Evolutionary conservation across 2,329 filamentous ascomycete species (phyloP).

Genomic region (Parasarocladium wereldwijsianum): DNA sequence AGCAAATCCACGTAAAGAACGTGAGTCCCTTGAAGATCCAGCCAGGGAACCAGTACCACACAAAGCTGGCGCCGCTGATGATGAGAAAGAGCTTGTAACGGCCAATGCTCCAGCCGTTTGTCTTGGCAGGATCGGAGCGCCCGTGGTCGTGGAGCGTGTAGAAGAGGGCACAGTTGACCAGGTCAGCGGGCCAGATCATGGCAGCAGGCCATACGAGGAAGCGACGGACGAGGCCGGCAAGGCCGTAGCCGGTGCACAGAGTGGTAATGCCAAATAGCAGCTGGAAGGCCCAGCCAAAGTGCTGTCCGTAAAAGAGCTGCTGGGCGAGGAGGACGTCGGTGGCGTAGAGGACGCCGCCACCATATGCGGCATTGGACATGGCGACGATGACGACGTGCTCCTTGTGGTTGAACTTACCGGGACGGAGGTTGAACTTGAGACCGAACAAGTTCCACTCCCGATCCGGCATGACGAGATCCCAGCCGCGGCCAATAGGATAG

Average conservation of each 20-base stretch:
- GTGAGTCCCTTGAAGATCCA: conserved; percentile 48
- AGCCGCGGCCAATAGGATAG: conserved; percentile 40
- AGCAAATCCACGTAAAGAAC: conserved; percentile 48
- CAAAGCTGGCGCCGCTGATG: conserved; percentile 33
- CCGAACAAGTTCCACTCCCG: conserved; percentile 35
- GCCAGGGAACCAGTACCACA: conserved; percentile 48
- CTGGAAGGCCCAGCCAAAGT: conserved; percentile 39
- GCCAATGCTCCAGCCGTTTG: conserved; percentile 47
- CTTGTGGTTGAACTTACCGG: conserved; percentile 46
- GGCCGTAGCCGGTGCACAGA: conserved; percentile 40
- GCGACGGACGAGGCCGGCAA: conserved; percentile 37
- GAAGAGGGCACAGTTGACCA: conserved; percentile 39
- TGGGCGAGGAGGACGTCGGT: conserved; percentile 35
- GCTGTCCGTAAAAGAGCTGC: conserved; percentile 40
- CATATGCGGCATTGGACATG: conserved; percentile 49
- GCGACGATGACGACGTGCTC: conserved; percentile 47
- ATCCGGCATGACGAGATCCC: conserved; percentile 40
- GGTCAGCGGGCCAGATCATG: conserved; percentile 42
- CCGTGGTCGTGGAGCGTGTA: conserved; percentile 31
- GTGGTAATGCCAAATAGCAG: conserved; percentile 38
- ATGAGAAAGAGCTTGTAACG: conserved; percentile 49
- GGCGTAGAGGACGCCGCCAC: conserved; percentile 41
- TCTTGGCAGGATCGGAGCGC: conserved; percentile 30
- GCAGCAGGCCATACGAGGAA: conserved; percentile 39
- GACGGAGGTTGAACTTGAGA: conserved; percentile 38